Conservation (phyloP, 768 basidiomycete genomes). For the Mycena haematopus region DNA sequence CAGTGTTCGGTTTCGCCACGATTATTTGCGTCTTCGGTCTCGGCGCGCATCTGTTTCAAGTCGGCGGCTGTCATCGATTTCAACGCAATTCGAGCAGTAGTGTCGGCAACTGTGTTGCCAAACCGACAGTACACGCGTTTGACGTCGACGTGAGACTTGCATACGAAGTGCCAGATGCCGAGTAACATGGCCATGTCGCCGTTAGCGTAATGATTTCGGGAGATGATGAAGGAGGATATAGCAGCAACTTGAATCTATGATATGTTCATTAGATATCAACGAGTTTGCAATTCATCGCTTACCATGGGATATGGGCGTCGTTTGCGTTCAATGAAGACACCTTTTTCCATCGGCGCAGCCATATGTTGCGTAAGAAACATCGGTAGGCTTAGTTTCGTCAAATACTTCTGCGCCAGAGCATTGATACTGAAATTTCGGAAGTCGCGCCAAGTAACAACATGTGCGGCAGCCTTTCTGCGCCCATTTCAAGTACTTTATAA, state of each 20-base stretch:
- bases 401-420: not conserved
- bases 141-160: not conserved
- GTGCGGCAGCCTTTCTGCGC: not conserved
- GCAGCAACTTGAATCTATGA: conserved; percentile 3
- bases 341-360: not conserved
- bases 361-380: conserved; percentile 1
- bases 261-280: not conserved
- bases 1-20: not conserved
- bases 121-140: conserved; percentile 33
- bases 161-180: conserved; percentile 6
- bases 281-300: not conserved
- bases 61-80: conserved; percentile 27
- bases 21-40: not conserved
- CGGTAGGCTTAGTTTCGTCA: not conserved
- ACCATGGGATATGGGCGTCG: conserved; percentile 5
- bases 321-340: not conserved
- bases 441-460: conserved; percentile 1
- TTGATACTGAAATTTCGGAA: conserved; percentile 1
- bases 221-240: not conserved
- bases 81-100: conserved; percentile 26
- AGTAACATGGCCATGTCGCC: conserved; percentile 2
- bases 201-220: conserved; percentile 1
- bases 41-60: conserved; percentile 4
- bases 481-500: not conserved
- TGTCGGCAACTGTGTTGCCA: conserved; percentile 30